Conservation (phyloP, 805 yeast species). For the Ogataea parapolymorpha region DNA sequence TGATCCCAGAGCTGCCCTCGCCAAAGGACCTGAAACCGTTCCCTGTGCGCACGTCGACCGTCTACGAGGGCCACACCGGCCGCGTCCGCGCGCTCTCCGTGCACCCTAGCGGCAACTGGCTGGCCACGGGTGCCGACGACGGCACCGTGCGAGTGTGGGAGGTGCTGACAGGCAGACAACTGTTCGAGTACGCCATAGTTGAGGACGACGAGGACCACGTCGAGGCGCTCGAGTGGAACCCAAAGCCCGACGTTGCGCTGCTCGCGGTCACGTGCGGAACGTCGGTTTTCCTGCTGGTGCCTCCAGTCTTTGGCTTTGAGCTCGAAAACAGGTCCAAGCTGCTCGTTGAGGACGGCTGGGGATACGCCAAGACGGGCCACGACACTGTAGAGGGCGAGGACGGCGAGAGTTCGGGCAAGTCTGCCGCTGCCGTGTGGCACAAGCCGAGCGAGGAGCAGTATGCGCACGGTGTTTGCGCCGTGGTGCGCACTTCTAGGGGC, state of each 20-base stretch:
- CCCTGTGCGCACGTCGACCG: conserved; percentile 86
- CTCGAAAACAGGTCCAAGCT: conserved; percentile 77
- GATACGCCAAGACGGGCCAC: conserved; percentile 52
- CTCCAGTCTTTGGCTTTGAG: conserved; percentile 88
- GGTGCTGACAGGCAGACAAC: conserved; percentile 90
- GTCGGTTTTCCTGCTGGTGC: conserved; percentile 71
- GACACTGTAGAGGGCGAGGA: conserved; percentile 25
- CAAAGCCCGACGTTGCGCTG: conserved; percentile 68
- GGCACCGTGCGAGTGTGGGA: conserved; percentile 98
- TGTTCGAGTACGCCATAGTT: conserved; percentile 54
- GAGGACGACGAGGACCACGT: conserved; percentile 71
- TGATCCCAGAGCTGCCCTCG: conserved; percentile 93
- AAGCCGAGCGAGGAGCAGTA: conserved; percentile 67
- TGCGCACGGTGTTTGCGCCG: conserved; percentile 64
- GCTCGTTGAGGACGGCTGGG: conserved; percentile 87
- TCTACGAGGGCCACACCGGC: conserved; percentile 79
- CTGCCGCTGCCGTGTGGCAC: conserved; percentile 74
- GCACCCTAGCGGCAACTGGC: conserved; percentile 89
- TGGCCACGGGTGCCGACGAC: conserved; percentile 97
- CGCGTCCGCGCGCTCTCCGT: conserved; percentile 78
- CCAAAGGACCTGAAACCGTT: conserved; percentile 96
- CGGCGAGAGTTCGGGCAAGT: conserved; percentile 31
- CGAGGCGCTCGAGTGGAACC: conserved; percentile 87
- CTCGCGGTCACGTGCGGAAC: conserved; percentile 85
- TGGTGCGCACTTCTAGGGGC: conserved; percentile 52